Conservation (phyloP, 75 land plant genomes). For the Selaginella moellendorffii region DNA sequence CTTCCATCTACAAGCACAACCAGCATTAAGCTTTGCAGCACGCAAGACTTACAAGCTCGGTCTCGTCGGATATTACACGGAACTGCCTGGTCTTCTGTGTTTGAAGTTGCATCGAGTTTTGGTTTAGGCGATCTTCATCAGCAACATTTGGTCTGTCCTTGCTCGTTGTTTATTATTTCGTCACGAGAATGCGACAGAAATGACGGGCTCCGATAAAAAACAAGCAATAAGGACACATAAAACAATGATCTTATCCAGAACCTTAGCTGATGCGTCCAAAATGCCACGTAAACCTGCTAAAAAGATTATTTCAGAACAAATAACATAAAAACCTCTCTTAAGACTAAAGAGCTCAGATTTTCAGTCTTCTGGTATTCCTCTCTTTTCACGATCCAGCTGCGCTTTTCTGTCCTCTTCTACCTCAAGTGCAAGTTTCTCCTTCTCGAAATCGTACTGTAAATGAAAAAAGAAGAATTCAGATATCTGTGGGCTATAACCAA, state of each 20-base stretch:
- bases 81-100: too few species aligned
- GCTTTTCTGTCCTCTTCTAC: not conserved
- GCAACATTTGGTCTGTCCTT: constrained; percentile 54
- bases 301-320: not conserved
- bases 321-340: too few species aligned
- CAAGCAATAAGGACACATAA: too few species aligned
- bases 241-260: too few species aligned
- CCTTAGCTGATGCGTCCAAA: not conserved
- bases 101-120: constrained; percentile 10
- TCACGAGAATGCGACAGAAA: too few species aligned
- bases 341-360: not conserved
- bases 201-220: too few species aligned
- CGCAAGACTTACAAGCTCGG: not conserved
- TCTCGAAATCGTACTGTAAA: constrained; percentile 4
- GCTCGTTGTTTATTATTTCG: constrained; percentile 15
- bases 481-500: too few species aligned
- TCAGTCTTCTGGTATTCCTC: not conserved
- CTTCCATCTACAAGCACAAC: not conserved
- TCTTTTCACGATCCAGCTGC: not conserved
- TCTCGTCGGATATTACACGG: not conserved
- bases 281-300: constrained; percentile 13
- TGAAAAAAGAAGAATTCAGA: too few species aligned
- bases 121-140: constrained; percentile 81
- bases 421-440: not conserved
- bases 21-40: not conserved